A percentile compares a stretch with the other conserved stretches of the same genome.
Conservation (phyloP, 2,329 filamentous ascomycete genomes). For the Nigrospora oryzae region DNA sequence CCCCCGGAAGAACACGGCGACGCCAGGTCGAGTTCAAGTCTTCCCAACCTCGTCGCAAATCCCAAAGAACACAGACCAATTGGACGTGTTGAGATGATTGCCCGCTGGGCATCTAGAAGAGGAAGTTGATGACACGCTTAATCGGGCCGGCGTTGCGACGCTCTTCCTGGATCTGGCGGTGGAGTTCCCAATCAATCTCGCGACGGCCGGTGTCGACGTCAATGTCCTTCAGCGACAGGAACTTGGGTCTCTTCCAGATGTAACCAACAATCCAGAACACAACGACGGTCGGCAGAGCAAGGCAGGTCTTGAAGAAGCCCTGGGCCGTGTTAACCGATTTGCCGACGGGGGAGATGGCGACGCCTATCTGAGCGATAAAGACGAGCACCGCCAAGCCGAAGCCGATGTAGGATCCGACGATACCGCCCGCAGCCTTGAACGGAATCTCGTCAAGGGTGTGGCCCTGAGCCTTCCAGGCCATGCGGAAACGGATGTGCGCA, state of each 20-base stretch:
- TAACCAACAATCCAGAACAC: slow-evolving; percentile 47
- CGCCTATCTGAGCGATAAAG: slow-evolving; percentile 41
- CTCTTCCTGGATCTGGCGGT: background rate
- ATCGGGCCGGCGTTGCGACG: background rate
- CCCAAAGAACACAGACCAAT: no score
- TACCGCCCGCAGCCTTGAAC: slow-evolving; percentile 52
- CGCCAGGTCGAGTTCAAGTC: no score
- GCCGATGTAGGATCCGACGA: slow-evolving; percentile 59
- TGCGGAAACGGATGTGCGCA: slow-evolving; percentile 35
- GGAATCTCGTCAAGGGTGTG: slow-evolving; percentile 54
- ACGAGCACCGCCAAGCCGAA: slow-evolving; percentile 48
- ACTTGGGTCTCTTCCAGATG: slow-evolving; percentile 47
- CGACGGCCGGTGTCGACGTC: background rate
- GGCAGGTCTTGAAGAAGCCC: slow-evolving; percentile 45
- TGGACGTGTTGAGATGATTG: no score
- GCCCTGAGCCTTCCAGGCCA: slow-evolving; percentile 28
- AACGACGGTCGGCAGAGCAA: slow-evolving; percentile 45
- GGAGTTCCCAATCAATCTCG: slow-evolving; percentile 1
- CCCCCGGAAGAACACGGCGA: no score
- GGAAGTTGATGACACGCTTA: background rate
- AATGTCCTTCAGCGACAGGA: background rate
- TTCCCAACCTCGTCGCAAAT: no score
- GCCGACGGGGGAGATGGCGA: slow-evolving; percentile 27
- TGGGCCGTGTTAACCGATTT: slow-evolving; percentile 24
- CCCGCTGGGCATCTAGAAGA: background rate